Evolutionary conservation across 2,329 filamentous ascomycete species (phyloP).

Genomic region (Phoma sp.): DNA sequence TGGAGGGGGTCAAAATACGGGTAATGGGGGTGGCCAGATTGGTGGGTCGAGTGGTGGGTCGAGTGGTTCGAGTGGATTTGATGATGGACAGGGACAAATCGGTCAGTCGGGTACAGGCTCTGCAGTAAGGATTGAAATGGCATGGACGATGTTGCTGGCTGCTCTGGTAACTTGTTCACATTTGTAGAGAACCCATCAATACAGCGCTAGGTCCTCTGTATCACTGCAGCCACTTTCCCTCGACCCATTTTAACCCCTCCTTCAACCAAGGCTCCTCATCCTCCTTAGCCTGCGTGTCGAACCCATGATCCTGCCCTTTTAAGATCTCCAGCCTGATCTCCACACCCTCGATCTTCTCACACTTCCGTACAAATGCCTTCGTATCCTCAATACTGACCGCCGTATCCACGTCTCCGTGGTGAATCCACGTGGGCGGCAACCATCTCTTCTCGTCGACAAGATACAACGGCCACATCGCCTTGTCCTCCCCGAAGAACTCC

Average conservation of each 20-base stretch:
- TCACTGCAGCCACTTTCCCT: constrained; percentile 30
- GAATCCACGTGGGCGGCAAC: constrained; percentile 39
- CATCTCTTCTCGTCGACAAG: constrained; percentile 30
- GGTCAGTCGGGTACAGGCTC: not conserved
- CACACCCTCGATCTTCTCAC: constrained; percentile 18
- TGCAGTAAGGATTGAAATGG: not conserved
- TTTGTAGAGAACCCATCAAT: not conserved
- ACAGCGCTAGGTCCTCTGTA: not conserved
- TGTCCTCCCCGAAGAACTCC: constrained; percentile 37
- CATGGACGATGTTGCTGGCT: not conserved
- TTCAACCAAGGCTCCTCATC: constrained; percentile 39
- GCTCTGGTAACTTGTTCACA: not conserved
- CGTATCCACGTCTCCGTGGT: constrained; percentile 40
- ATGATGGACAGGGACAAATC: not conserved
- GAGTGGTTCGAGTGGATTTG: not conserved
- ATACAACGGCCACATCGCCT: constrained; percentile 35
- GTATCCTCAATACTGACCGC: constrained; percentile 37
- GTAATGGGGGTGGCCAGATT: not conserved
- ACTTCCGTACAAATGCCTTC: constrained; percentile 35
- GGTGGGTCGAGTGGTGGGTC: not conserved
- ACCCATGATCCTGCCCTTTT: constrained; percentile 40
- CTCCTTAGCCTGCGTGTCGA: constrained; percentile 34
- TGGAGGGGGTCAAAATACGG: not conserved
- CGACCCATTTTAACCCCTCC: constrained; percentile 35
- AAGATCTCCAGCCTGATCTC: constrained; percentile 29